phyloP scores from a whole-genome alignment of 768 basidiomycete genomes.

The Leucosporidium scottii region DNA sequence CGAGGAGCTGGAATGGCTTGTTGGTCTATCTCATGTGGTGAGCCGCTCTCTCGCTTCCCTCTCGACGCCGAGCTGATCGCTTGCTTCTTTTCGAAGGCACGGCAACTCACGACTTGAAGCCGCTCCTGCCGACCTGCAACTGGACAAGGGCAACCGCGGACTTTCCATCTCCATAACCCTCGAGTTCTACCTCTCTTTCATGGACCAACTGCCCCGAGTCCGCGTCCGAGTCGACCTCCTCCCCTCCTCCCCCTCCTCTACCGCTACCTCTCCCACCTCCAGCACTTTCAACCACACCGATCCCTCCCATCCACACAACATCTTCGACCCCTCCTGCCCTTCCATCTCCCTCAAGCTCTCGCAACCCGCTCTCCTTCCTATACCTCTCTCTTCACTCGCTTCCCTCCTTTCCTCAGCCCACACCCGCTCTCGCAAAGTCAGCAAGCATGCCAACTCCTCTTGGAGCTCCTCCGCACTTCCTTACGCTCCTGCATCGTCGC shows the following conservation, averaged over 20 bases:
- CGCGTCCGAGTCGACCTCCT: slow-evolving; percentile 18
- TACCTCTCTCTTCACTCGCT: slow-evolving; percentile 19
- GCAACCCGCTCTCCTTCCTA: background rate
- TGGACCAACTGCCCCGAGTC: slow-evolving; percentile 1
- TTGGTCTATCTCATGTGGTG: slow-evolving; percentile 27
- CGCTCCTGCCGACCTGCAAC: slow-evolving; percentile 16
- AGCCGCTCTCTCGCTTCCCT: background rate
- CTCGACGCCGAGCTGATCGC: too few relatives aligned
- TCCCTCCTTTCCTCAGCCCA: slow-evolving; percentile 9
- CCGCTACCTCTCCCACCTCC: background rate
- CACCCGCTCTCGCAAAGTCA: slow-evolving; percentile 1
- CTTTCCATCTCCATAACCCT: slow-evolving; percentile 6
- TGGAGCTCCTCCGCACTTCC: background rate
- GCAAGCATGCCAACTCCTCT: background rate
- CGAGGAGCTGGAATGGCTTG: slow-evolving; percentile 18
- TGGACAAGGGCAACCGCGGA: slow-evolving; percentile 14
- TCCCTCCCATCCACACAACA: background rate
- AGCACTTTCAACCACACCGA: slow-evolving; percentile 2
- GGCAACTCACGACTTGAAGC: slow-evolving; percentile 30
- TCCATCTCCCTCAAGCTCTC: slow-evolving; percentile 17
- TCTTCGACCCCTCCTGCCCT: slow-evolving; percentile 5
- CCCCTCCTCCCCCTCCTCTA: background rate
- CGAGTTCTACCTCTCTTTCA: slow-evolving; percentile 26
- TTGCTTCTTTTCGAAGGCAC: background rate
- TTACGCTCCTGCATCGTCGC: background rate